Base-by-base conservation (phyloP, 1,284 basidiomycete species). In the Fomitopsis schrenkii region DNA sequence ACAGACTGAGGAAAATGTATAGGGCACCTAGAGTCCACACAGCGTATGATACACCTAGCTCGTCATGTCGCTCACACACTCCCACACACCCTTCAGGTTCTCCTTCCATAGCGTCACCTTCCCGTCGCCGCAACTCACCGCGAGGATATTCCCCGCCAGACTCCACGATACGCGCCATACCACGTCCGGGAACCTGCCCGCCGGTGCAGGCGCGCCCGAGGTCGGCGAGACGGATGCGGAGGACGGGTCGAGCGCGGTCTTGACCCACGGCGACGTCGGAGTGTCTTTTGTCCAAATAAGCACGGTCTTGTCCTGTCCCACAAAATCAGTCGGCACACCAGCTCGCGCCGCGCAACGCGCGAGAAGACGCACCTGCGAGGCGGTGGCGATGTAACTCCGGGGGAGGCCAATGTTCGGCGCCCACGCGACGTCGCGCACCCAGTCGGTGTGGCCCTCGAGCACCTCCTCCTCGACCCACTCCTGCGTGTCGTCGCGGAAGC, bases 61-160 rank as follows among this genome's bases (percentile, higher is more conserved):
- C 62, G 88, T 88, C 83, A 96, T 89, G 70, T 97, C 94, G 72
- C 91, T 95, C 60, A 98, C 94, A 74, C 95, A 97, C 76, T 98
- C 97, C 94, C 97, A 99, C 26, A 84, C 80, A 22, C 94, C 92
- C 74, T 94, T 95, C 70, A 98, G 77, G 73, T 94, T 97, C 79
- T 99, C 97, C 79, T 99, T 99, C 97, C 96, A 99, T 59, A 99
- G 80, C 14, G 92, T 95, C 35, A 99, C 95, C 77, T 98, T 98
- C 30, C 97, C 97, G 74, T 99, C 97, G 15, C 96, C 97, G 76
- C 95, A 97, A 75, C 94, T 97, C 44, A 98, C 97, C 0, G 97
- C 96, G 54, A 99, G 82, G 59, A 99, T 87, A 71, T 98, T 98
- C 22, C 97, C 97, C 2, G 95, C 94, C 53, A 98, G 83, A 68